Conservation (phyloP, 2,329 filamentous ascomycete species). For the Apiospora arundinis region DNA sequence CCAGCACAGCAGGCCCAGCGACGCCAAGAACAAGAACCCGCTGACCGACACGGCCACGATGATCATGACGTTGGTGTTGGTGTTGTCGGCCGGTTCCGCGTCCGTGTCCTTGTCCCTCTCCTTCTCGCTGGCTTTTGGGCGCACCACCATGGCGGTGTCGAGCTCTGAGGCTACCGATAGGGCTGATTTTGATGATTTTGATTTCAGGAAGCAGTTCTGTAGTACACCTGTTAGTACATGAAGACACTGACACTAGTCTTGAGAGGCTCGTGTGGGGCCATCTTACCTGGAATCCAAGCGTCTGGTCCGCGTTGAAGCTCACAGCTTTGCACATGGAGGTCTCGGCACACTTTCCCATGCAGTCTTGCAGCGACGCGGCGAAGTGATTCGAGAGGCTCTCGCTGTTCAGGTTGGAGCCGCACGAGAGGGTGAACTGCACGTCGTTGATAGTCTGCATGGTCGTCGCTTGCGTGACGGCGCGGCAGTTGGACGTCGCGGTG, state of each 20-base stretch:
- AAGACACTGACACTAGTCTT: neutral
- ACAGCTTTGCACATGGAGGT: neutral
- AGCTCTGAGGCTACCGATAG: neutral
- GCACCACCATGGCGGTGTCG: neutral
- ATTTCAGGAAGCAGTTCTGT: constrained; percentile 3
- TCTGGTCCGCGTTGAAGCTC: constrained; percentile 9
- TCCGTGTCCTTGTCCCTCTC: neutral
- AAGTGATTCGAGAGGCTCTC: neutral
- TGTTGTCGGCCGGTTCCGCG: neutral
- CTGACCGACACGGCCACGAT: neutral
- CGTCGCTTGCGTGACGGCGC: neutral
- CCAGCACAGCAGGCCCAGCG: neutral
- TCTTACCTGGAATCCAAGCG: neutral
- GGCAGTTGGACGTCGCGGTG: neutral
- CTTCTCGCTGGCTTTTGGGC: neutral
- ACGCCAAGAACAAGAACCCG: neutral
- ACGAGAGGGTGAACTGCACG: neutral
- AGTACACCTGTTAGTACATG: neutral
- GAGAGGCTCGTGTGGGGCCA: neutral
- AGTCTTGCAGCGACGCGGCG: neutral
- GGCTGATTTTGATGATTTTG: neutral
- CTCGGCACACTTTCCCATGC: neutral
- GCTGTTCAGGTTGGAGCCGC: neutral
- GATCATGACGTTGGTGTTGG: neutral
- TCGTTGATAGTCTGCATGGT: neutral